Evolutionary conservation across 2,329 filamentous ascomycete genomes (phyloP), one percentile per base, ranked within the genome.

Genomic region (Venturia pyrina): DNA sequence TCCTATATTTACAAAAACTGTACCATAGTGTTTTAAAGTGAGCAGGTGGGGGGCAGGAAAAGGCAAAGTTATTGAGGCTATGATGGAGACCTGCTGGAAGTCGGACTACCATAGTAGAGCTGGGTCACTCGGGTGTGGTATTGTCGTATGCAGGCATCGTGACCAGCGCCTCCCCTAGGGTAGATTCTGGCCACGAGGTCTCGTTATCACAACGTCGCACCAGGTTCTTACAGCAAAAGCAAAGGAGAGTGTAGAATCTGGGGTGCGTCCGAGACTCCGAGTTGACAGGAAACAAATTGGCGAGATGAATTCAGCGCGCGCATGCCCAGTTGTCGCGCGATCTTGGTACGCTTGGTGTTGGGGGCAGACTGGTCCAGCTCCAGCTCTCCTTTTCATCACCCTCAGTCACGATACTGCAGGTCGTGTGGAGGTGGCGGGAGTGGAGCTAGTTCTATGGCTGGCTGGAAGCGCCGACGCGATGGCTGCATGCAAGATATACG

Each of bases 361-460:
- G 53, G 37, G 19, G 15, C n/a, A 32, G 24, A 34, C 15, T 37
- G 53, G 32, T 15, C 7, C n/a, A n/a, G n/a, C n/a, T n/a, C n/a
- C n/a, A n/a, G 13, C 66, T 66, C 41, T 64, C 53, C 61, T 63
- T 68, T 65, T 67, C 48, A 69, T 68, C 69, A 71, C 67, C 37
- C 37, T 34, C 21, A 44, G n/a, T 37, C 17, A 59, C 59, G 44
- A 53, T 59, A 67, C 32, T 59, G 32, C 53, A 37, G 53, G 28
- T n/a, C 0, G 28, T 34, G 53, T 57, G 53, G 53, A 57, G 53
- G 53, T 57, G 53, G 53, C 53, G 53, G 53, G 28, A 59, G 53
- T 59, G 53, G 53, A 59, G 15, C 28, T n/a, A n/a, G n/a, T n/a
- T n/a, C n/a, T n/a, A 28, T 28, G 24, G 15, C 21, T 37, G 15